phyloP scores from a whole-genome alignment of 495 filamentous ascomycete genomes.

The Clavariopsis aquatica region DNA sequence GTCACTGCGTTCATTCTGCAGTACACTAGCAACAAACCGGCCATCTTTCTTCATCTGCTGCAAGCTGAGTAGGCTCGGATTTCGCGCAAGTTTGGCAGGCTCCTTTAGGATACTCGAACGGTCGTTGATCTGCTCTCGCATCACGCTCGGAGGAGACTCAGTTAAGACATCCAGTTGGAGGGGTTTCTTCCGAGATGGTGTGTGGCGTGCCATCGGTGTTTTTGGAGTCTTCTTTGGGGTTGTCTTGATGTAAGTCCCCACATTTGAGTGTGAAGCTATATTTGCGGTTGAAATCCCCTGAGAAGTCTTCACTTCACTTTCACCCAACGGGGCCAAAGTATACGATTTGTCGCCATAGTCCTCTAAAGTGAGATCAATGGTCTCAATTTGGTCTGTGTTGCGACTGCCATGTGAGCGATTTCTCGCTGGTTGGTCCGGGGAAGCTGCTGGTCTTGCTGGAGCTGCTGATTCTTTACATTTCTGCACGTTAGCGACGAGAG shows the following conservation, averaged over 20 bases:
- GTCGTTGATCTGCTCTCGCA: background rate
- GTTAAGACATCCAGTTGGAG: background rate
- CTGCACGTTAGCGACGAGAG: background rate
- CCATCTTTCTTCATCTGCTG: background rate
- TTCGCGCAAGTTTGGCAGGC: background rate
- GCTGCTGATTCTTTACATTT: too few species aligned
- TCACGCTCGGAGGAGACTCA: background rate
- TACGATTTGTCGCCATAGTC: too few species aligned
- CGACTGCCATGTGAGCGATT: too few species aligned
- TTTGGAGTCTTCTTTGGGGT: background rate
- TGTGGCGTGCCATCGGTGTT: background rate
- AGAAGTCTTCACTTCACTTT: too few species aligned
- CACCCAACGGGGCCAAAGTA: too few species aligned
- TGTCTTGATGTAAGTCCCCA: background rate
- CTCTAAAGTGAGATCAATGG: too few species aligned
- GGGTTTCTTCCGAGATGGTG: background rate
- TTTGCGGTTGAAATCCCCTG: too few species aligned
- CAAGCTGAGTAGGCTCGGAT: background rate
- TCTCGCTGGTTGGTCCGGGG: too few species aligned
- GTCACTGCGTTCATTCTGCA: background rate
- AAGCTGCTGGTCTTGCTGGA: too few species aligned
- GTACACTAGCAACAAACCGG: background rate
- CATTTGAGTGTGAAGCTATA: too few species aligned
- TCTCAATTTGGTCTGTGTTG: too few species aligned
- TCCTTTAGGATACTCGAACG: background rate